Evolutionary conservation across 331 rosid genomes (phyloP).

Genomic region (Saraca asoca): DNA sequence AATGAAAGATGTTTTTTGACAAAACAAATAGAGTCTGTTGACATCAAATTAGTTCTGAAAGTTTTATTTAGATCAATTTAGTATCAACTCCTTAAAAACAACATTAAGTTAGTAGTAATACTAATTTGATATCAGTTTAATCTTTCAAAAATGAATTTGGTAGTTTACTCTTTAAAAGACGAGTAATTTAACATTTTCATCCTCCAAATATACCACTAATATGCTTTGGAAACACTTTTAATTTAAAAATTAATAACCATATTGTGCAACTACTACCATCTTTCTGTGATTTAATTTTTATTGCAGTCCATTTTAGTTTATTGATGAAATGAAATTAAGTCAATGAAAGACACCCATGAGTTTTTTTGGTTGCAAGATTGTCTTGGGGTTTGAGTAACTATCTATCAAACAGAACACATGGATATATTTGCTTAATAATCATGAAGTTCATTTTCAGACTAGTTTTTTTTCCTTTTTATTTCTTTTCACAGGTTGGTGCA

Average conservation of each 20-base stretch:
- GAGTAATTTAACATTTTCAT: too few species aligned
- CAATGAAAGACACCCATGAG: neutral
- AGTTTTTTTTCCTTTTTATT: neutral
- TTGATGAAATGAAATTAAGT: neutral
- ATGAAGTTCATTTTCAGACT: slow-evolving; percentile 2
- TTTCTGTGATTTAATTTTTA: slow-evolving; percentile 8
- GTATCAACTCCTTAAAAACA: too few species aligned
- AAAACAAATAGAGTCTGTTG: too few species aligned
- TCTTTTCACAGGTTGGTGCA: slow-evolving; percentile 66
- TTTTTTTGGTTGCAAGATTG: neutral
- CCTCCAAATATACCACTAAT: too few species aligned
- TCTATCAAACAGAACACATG: neutral
- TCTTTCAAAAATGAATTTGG: too few species aligned
- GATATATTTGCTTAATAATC: neutral
- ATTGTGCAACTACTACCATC: neutral
- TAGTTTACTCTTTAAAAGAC: too few species aligned
- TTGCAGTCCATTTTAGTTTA: neutral
- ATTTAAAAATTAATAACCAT: neutral
- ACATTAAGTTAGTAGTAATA: too few species aligned
- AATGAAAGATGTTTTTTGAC: too few species aligned
- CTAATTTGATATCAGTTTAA: too few species aligned
- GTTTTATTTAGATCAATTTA: too few species aligned
- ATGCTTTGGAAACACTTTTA: too few species aligned
- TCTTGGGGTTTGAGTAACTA: neutral
- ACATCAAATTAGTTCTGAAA: too few species aligned